Conservation (phyloP, 768 basidiomycete species). For the Suillus brevipes region DNA sequence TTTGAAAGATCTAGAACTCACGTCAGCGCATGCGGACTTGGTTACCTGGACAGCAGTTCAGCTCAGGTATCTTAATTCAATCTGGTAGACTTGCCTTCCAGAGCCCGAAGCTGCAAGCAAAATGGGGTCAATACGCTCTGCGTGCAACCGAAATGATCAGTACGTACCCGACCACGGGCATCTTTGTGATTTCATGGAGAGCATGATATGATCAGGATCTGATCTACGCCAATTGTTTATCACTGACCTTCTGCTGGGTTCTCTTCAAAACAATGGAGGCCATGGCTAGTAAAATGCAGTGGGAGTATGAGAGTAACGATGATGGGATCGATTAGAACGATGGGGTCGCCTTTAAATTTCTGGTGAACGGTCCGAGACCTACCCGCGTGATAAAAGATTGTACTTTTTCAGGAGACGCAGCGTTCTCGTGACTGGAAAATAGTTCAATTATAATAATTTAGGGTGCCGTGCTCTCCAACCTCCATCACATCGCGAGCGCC, state of each 20-base stretch:
- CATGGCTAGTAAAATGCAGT: slow-evolving; percentile 37
- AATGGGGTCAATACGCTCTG: slow-evolving; percentile 9
- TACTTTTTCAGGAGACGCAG: not conserved
- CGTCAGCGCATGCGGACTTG: slow-evolving; percentile 60
- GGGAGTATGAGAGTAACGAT: slow-evolving; percentile 13
- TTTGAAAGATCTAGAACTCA: slow-evolving; percentile 28
- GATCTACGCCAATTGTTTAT: slow-evolving; percentile 6
- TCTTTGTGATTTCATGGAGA: slow-evolving; percentile 38
- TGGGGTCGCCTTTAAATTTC: slow-evolving; percentile 6
- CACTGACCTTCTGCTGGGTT: slow-evolving; percentile 56
- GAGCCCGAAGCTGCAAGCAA: slow-evolving; percentile 55
- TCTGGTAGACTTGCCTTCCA: slow-evolving; percentile 58
- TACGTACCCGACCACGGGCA: slow-evolving; percentile 66
- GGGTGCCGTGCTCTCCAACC: not conserved
- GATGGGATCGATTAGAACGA: not conserved
- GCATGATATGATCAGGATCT: not conserved
- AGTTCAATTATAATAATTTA: slow-evolving; percentile 8
- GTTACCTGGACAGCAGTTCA: slow-evolving; percentile 44
- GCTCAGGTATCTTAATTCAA: not conserved
- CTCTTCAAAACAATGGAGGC: slow-evolving; percentile 54
- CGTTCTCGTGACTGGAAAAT: slow-evolving; percentile 13
- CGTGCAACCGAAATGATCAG: slow-evolving; percentile 8
- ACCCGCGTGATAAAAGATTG: slow-evolving; percentile 6
- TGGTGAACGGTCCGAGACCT: slow-evolving; percentile 16
- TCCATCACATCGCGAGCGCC: slow-evolving; percentile 4